Evolutionary conservation across 2,329 filamentous ascomycete species (phyloP), one percentile per base, ranked within the genome.

Genomic region (Ophiostoma ips): DNA sequence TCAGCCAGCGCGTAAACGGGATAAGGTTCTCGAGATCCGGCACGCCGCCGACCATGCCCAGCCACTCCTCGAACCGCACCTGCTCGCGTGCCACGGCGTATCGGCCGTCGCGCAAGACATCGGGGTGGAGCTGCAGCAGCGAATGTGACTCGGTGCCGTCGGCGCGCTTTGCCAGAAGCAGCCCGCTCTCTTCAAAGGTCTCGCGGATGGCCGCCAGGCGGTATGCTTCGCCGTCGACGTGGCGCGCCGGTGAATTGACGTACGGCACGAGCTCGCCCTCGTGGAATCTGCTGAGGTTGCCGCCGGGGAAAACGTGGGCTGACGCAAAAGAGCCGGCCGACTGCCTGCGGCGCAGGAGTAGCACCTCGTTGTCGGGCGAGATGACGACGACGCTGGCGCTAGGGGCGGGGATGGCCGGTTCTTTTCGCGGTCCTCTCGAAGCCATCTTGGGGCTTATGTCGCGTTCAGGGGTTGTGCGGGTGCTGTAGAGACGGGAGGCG

Each of bases 271-370:
- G 63, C 0, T 56, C 56, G 3, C 85, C 88, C 58, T 96, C 90
- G 59, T 95, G 87, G 18, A 76, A 76, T 0, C 76, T 65, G 12
- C 87, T 83, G 19, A 95, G 73, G 59, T 88, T 88, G 6, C 92
- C 92, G 33, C 92, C 92, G 0, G 92, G 90, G 58, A 98, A 98
- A 53, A 98, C 92, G 61, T 96, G 88, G 0, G 90, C 92, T 0
- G 87, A 90, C 4, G 90, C 78, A 61, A 95, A 96, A 3, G 88
- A 84, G 1, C 77, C 79, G 0, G 87, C 92, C 1, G 83, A 87
- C 56, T 82, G 75, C 3, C 94, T 87, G 55, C 92, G 82, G 63
- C 88, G 88, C 9, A 96, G 78, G 16, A 96, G 78, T 1, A 98
- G 75, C 44, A 96, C 79, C 63, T 95, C 81, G 63, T 96, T 95